phyloP scores from a whole-genome alignment of 352 stramenopile species.

The Phytopythium vexans region DNA sequence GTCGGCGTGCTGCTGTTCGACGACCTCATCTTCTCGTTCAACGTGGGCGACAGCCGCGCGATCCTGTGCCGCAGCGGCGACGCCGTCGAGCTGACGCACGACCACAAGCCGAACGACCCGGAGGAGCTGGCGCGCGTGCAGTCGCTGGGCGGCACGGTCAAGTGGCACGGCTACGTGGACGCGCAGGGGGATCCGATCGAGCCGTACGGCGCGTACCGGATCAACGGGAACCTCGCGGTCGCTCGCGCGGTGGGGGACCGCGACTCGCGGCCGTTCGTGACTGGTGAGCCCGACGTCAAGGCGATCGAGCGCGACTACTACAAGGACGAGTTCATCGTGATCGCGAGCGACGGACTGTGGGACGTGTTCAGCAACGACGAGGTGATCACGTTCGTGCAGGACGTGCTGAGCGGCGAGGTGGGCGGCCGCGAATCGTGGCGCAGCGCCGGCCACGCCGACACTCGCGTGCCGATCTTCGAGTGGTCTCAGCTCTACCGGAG shows the following conservation, averaged over 20 bases:
- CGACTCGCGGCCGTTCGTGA: conserved; percentile 84
- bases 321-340: conserved; percentile 91
- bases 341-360: conserved; percentile 93
- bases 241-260: conserved; percentile 89
- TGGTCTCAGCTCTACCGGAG: conserved; percentile 90
- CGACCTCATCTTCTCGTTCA: conserved; percentile 79
- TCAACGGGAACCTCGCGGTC: conserved; percentile 92
- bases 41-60: conserved; percentile 95
- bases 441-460: conserved; percentile 77
- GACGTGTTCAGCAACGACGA: conserved; percentile 92
- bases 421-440: conserved; percentile 79
- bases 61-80: conserved; percentile 87
- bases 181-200: conserved; percentile 80
- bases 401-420: conserved; percentile 83
- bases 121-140: conserved; percentile 74
- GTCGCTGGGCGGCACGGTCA: conserved; percentile 77
- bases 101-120: conserved; percentile 90
- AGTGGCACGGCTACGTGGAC: conserved; percentile 90
- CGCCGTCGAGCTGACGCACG: conserved; percentile 69
- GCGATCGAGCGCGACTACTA: conserved; percentile 71
- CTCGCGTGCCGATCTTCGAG: conserved; percentile 83
- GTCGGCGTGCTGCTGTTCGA: conserved; percentile 72
- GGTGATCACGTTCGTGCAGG: conserved; percentile 89
- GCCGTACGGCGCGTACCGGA: conserved; percentile 87
- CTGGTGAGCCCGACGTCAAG: conserved; percentile 75